phyloP scores from a whole-genome alignment of 129 eudicot genomes.

The Apium graveolens region DNA sequence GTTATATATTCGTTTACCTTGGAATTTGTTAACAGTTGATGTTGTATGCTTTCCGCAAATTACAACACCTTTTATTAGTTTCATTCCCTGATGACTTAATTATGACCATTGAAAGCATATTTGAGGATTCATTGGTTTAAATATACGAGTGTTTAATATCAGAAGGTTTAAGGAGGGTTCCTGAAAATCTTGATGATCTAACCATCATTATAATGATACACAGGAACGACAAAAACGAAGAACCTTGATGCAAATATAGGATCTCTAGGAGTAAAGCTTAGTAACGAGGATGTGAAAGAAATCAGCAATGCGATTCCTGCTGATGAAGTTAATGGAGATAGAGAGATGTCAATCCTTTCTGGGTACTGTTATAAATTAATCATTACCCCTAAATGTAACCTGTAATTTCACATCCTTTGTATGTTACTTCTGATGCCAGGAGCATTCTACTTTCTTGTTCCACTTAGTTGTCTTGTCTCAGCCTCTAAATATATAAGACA shows the following conservation, averaged over 20 bases:
- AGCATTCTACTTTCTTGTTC: neutral
- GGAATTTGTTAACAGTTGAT: neutral
- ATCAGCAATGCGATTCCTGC: slow-evolving; percentile 30
- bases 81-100: neutral
- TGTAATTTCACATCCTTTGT: slow-evolving; percentile 4
- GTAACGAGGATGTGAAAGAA: slow-evolving; percentile 31
- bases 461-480: neutral
- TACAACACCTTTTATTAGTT: neutral
- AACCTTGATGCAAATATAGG: slow-evolving; percentile 44
- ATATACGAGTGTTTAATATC: neutral
- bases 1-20: neutral
- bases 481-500: too few species aligned
- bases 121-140: neutral
- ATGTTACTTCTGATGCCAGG: neutral
- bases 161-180: neutral
- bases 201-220: neutral
- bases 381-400: slow-evolving; percentile 23
- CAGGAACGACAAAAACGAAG: slow-evolving; percentile 53
- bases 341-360: slow-evolving; percentile 14
- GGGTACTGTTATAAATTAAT: slow-evolving; percentile 27
- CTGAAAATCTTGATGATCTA: neutral
- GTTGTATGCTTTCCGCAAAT: neutral
- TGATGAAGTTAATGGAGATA: slow-evolving; percentile 42
- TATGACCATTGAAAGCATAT: neutral
- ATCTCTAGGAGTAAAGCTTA: slow-evolving; percentile 34